A percentile compares a stretch with the other conserved stretches of the same genome.
Conservation (phyloP, 129 eudicot species). For the Flaveria trinervia region DNA sequence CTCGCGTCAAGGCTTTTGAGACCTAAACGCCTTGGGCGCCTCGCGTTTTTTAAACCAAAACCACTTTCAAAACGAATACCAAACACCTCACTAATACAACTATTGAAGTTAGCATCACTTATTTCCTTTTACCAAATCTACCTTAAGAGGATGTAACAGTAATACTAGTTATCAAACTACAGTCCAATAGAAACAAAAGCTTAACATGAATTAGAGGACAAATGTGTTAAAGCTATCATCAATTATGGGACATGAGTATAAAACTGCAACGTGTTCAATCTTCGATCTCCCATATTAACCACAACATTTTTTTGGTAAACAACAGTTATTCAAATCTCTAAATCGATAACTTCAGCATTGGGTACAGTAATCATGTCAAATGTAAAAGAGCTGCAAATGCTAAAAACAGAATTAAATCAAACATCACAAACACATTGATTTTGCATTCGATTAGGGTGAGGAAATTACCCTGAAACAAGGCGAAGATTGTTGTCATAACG, state of each 20-base stretch:
- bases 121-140: background rate
- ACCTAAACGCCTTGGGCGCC: no score
- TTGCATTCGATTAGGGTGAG: background rate
- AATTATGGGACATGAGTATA: slow-evolving; percentile 2
- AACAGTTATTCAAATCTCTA: background rate
- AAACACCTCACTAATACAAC: background rate
- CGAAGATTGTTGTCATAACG: slow-evolving; percentile 61
- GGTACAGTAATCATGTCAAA: background rate
- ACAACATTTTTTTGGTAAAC: background rate
- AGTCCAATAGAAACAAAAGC: background rate
- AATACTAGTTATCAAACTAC: background rate
- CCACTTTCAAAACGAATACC: background rate
- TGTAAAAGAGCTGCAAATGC: slow-evolving; percentile 2
- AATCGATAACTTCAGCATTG: slow-evolving; percentile 3
- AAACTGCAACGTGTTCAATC: background rate
- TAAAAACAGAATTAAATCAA: background rate
- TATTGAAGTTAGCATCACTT: background rate
- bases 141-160: background rate
- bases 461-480: slow-evolving; percentile 62
- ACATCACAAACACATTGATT: background rate
- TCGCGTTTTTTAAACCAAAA: background rate
- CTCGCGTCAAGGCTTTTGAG: no score
- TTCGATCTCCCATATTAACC: slow-evolving; percentile 15
- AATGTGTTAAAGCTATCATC: background rate
- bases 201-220: background rate